Conservation (phyloP, 768 basidiomycete species). For the Russula dissimulans region DNA sequence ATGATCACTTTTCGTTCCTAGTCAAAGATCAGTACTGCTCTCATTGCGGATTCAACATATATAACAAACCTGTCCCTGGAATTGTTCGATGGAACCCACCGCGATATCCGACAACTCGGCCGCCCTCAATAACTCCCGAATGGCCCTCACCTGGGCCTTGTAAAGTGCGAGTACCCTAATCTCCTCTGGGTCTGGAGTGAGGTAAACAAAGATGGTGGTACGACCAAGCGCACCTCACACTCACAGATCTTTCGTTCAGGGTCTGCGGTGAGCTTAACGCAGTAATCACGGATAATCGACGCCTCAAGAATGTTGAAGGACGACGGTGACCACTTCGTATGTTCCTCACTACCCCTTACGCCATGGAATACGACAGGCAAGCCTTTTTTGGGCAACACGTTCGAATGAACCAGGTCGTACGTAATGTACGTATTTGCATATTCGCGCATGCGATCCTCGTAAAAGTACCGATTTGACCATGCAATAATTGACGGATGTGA, state of each 20-base stretch:
- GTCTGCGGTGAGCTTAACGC: conserved; percentile 24
- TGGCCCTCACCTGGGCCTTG: conserved; percentile 29
- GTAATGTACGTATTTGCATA: conserved; percentile 24
- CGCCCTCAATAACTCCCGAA: conserved; percentile 23
- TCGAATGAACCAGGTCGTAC: conserved; percentile 22
- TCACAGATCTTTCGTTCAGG: conserved; percentile 26
- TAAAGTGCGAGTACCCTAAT: conserved; percentile 36
- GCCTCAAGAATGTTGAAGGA: conserved; percentile 34
- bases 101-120: conserved; percentile 20
- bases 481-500: conserved; percentile 34
- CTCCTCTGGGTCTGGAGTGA: conserved; percentile 21
- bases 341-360: conserved; percentile 27
- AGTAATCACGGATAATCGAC: conserved; percentile 28
- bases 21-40: not conserved
- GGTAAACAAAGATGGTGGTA: not conserved
- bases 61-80: conserved; percentile 33
- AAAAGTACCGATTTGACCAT: conserved; percentile 45
- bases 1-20: conserved; percentile 33
- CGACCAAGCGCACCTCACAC: conserved; percentile 4
- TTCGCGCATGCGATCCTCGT: conserved; percentile 27
- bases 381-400: conserved; percentile 23
- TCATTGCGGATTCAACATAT: not conserved
- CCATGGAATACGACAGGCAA: conserved; percentile 31
- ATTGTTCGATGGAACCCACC: conserved; percentile 33
- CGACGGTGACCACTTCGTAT: conserved; percentile 30